Base-by-base conservation (phyloP, 495 filamentous ascomycete species). In the Podospora australis region DNA sequence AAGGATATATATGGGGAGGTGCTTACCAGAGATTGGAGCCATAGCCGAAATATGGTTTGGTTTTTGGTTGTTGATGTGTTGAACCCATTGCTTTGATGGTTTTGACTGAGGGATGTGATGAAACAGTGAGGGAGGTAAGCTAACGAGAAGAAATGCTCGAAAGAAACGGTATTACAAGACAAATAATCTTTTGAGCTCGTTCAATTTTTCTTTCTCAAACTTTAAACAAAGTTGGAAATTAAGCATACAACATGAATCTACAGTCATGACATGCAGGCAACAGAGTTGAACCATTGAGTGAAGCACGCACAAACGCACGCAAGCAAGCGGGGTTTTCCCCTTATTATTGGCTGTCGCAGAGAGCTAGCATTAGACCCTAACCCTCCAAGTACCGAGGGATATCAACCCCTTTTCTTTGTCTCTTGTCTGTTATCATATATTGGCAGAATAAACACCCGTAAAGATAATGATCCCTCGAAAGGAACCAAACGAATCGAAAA, bases 21-120 rank as follows among this genome's bases (percentile, higher is more conserved):
- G n/a, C n/a, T n/a, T n/a, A n/a, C n/a, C 67, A 73, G 11, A 73
- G 65, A 36, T 71, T 71, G 49, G 60, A 64, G 43, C 70, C 70
- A 49, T 67, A 73, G 25, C 62, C 69, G 39, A 71, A 70, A 47
- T 70, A 71, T 5, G 60, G 39, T 30, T 34, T 54, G 34, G 8
- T 2, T 4, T 3, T 3, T 13, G 8, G 26, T 20, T 13, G 39
- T 2, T 28, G 38, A 38, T 39, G 29, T 1, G 17, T 1, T 8
- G n/a, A n/a, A n/a, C n/a, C n/a, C n/a, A n/a, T n/a, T n/a, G n/a
- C n/a, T n/a, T n/a, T n/a, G n/a, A n/a, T n/a, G 13, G 36, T 26
- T 7, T n/a, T 34, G 17, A 20, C 30, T 40, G 1, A 13, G 13
- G 40, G 6, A 10, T 14, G 40, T 36, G 34, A 36, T 36, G 34